These are phyloP conservation scores for Alternaria sp. DNA, from an alignment of 2,329 filamentous ascomycete species.

Conservation along the genomic window DNA sequence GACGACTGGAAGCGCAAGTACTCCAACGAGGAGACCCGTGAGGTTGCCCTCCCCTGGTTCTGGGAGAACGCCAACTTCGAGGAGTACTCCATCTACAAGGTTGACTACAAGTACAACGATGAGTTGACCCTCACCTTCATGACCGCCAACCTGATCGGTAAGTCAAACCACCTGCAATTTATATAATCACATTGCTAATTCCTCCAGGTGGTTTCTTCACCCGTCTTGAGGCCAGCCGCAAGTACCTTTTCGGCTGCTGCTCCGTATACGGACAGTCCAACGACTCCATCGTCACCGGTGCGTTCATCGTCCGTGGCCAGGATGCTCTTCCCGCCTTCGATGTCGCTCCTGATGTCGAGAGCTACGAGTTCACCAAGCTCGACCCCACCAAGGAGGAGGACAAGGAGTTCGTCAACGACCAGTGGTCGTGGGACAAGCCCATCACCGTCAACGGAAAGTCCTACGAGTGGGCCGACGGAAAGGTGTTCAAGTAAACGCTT, in stretches of 20 bases:
- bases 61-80: constrained; percentile 94
- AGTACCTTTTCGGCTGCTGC: constrained; percentile 92
- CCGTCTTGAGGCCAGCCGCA: constrained; percentile 96
- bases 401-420: constrained; percentile 80
- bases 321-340: constrained; percentile 87
- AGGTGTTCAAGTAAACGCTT: constrained; percentile 93
- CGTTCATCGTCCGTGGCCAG: constrained; percentile 92
- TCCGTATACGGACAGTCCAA: constrained; percentile 91
- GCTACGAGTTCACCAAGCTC: constrained; percentile 95
- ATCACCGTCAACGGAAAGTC: constrained; percentile 82
- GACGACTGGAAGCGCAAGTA: constrained; percentile 99
- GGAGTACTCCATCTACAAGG: constrained; percentile 94
- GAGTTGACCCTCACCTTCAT: constrained; percentile 98
- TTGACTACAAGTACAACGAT: constrained; percentile 99
- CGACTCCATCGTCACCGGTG: constrained; percentile 89
- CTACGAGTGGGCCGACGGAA: constrained; percentile 86
- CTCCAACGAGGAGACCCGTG: constrained; percentile 90
- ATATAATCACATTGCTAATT: constrained; percentile 17
- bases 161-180: constrained; percentile 24
- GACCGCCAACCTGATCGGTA: constrained; percentile 94
- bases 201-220: constrained; percentile 82
- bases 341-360: constrained; percentile 96
- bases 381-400: constrained; percentile 86
- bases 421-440: constrained; percentile 93
- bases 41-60: constrained; percentile 91